phyloP scores from a whole-genome alignment of 2,329 filamentous ascomycete genomes.

The Aspergillus sp. region DNA sequence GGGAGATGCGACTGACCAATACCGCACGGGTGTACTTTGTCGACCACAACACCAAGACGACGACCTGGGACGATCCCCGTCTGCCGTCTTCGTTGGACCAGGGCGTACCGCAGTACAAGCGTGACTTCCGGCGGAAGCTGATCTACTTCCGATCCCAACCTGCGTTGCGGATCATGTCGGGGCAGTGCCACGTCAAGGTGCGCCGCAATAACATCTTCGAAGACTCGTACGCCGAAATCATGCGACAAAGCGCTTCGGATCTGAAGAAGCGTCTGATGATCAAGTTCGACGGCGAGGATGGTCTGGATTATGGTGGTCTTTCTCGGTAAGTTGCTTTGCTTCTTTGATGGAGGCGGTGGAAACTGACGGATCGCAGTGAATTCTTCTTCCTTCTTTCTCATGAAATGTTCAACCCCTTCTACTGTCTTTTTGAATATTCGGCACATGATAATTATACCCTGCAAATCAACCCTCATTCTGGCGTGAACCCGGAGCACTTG shows the following conservation, averaged over 20 bases:
- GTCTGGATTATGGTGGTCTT: constrained; percentile 94
- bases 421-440: constrained; percentile 98
- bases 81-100: constrained; percentile 94
- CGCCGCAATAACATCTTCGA: constrained; percentile 96
- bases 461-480: constrained; percentile 98
- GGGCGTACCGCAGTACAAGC: constrained; percentile 98
- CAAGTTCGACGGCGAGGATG: constrained; percentile 98
- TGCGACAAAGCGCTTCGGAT: constrained; percentile 90
- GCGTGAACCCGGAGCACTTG: constrained; percentile 97
- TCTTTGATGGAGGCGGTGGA: not conserved
- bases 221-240: constrained; percentile 97
- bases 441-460: constrained; percentile 99
- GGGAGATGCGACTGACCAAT: constrained; percentile 99
- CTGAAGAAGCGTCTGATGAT: constrained; percentile 99
- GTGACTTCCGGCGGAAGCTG: constrained; percentile 94
- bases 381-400: constrained; percentile 99
- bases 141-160: constrained; percentile 99
- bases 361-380: constrained; percentile 59
- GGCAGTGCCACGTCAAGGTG: constrained; percentile 98
- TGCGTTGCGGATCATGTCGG: constrained; percentile 88
- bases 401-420: constrained; percentile 99
- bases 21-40: constrained; percentile 98
- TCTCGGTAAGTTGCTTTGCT: constrained; percentile 58
- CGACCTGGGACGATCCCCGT: constrained; percentile 96
- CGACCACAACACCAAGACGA: constrained; percentile 99